Conservation (phyloP, 192 early-diverging fungal species). For the Podila minutissima region DNA sequence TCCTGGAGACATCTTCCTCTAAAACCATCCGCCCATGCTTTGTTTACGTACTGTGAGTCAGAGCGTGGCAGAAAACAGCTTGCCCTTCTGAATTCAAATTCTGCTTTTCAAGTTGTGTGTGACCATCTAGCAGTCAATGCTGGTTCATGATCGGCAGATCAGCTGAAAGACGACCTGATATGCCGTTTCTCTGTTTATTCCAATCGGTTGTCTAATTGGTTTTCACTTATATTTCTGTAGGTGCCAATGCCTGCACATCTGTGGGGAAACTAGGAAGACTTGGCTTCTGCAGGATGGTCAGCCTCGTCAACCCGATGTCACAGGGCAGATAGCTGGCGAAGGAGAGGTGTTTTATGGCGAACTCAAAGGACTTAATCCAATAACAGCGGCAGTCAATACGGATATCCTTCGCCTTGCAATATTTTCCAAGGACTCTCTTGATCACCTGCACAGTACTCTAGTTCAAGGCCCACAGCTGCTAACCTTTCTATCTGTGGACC, state of each 20-base stretch:
- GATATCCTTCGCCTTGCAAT: background rate
- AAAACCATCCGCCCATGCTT: no score
- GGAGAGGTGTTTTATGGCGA: background rate
- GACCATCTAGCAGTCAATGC: no score
- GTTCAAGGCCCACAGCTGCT: background rate
- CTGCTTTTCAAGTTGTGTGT: no score
- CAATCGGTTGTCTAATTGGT: no score
- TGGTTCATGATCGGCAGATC: no score
- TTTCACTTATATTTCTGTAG: background rate
- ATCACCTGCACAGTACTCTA: background rate
- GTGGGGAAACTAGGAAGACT: conserved; percentile 11
- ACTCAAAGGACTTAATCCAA: background rate
- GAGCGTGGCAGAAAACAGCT: no score
- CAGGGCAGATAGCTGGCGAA: conserved; percentile 1
- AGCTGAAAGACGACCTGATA: no score
- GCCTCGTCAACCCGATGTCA: conserved; percentile 12
- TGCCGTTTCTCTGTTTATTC: no score
- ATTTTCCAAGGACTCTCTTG: conserved; percentile 2
- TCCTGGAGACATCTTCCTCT: no score
- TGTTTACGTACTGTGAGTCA: no score
- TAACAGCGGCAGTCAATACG: background rate
- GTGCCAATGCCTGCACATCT: conserved; percentile 16
- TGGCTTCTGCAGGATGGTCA: conserved; percentile 12
- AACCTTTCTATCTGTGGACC: background rate
- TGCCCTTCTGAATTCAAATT: no score